A percentile compares a stretch with the other conserved stretches of the same genome.
These are phyloP conservation scores for Barbatosphaeria neglecta DNA, from an alignment of 495 filamentous ascomycete genomes.

Conservation along the genomic window DNA sequence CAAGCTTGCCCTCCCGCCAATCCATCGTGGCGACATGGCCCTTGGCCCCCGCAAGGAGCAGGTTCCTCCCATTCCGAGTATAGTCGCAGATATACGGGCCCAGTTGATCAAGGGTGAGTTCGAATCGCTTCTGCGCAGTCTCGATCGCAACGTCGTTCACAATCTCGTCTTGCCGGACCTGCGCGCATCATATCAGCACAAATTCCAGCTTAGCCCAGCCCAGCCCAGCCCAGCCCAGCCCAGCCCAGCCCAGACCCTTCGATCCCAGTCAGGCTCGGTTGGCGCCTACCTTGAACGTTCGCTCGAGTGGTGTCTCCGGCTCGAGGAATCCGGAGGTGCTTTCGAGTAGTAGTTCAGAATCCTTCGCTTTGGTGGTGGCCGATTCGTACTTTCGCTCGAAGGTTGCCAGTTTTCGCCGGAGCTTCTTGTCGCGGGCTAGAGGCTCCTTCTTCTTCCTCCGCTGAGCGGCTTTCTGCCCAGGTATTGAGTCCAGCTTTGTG, in stretches of 20 bases:
- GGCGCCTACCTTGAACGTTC: constrained; percentile 65
- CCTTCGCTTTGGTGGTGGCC: constrained; percentile 69
- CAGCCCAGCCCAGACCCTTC: too few species aligned
- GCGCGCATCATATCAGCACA: not conserved
- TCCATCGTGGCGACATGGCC: constrained; percentile 96
- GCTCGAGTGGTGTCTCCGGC: constrained; percentile 76
- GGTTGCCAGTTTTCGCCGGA: constrained; percentile 63
- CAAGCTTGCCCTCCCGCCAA: constrained; percentile 84
- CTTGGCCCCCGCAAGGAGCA: constrained; percentile 79
- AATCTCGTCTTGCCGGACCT: constrained; percentile 68
- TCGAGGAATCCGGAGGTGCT: constrained; percentile 80
- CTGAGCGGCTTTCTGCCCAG: not conserved
- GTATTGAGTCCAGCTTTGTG: not conserved
- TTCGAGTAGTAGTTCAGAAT: constrained; percentile 90
- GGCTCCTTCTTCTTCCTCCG: not conserved
- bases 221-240: too few species aligned
- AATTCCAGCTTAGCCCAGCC: too few species aligned
- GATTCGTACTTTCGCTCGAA: constrained; percentile 75
- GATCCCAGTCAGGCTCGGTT: too few species aligned
- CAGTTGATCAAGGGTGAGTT: constrained; percentile 68
- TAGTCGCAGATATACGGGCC: constrained; percentile 85
- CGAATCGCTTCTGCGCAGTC: constrained; percentile 84
- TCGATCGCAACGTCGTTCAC: constrained; percentile 59
- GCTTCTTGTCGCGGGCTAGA: constrained; percentile 58
- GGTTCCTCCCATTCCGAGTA: constrained; percentile 72